These are phyloP conservation scores for Euphrasia arctica DNA, from an alignment of 305 asterid genomes.

Conservation along the genomic window DNA sequence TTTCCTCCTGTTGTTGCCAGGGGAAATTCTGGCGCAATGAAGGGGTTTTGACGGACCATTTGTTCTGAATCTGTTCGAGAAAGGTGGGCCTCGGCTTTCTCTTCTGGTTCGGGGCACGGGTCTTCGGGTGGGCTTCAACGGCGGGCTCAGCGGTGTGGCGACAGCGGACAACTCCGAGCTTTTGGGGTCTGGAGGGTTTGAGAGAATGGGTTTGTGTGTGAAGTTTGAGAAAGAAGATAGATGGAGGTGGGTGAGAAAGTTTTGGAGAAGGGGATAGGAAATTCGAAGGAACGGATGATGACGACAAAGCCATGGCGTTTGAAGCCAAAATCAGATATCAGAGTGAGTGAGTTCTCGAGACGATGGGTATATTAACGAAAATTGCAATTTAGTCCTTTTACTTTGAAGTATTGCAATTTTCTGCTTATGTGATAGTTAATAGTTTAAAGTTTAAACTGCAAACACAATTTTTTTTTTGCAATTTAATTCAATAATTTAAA, in stretches of 20 bases:
- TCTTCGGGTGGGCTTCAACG: conserved; percentile 24
- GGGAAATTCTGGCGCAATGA: conserved; percentile 60
- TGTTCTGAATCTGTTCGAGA: conserved; percentile 62
- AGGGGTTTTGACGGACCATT: conserved; percentile 70
- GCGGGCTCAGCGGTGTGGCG: conserved; percentile 44
- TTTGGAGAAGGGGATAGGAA: conserved; percentile 14
- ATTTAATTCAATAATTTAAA: too few species aligned
- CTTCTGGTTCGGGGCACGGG: conserved; percentile 43
- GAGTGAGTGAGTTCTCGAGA: neutral
- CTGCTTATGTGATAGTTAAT: too few species aligned
- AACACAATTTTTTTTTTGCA: too few species aligned
- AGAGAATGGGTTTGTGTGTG: conserved; percentile 23
- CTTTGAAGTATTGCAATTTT: too few species aligned
- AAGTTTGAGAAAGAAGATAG: conserved; percentile 24
- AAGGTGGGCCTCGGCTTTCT: conserved; percentile 86
- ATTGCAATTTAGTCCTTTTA: too few species aligned
- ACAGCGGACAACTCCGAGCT: conserved; percentile 37
- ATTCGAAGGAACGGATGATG: conserved; percentile 62
- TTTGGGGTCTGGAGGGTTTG: conserved; percentile 28
- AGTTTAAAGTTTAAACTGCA: too few species aligned
- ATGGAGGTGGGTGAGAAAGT: conserved; percentile 16
- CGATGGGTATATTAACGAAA: too few species aligned
- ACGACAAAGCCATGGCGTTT: conserved; percentile 14
- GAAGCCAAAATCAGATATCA: neutral
- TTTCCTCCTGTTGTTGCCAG: conserved; percentile 56